A percentile compares a stretch with the other conserved stretches of the same genome.
Evolutionary conservation across 352 stramenopile genomes (phyloP).

Genomic region (Phytophthora lateralis): DNA sequence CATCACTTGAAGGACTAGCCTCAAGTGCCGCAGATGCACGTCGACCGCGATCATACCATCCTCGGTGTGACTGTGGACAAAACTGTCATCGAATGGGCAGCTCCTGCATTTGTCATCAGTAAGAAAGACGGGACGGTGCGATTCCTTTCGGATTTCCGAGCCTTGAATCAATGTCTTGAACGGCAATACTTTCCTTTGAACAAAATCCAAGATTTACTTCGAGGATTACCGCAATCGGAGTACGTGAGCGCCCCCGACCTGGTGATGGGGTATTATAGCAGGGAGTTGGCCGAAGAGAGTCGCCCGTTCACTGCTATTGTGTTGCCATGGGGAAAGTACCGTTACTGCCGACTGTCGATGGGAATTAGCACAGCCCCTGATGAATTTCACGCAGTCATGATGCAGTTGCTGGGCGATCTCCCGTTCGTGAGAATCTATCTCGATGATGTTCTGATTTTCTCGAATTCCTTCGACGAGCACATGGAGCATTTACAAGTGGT

Average conservation of each 20-base stretch:
- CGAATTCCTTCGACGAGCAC: conserved; percentile 1
- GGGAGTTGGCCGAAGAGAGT: conserved; percentile 6
- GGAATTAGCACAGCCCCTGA: conserved; percentile 11
- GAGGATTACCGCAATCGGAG: neutral
- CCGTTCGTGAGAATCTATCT: conserved; percentile 5
- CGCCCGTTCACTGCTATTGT: conserved; percentile 1
- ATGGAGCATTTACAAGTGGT: neutral
- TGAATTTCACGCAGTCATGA: conserved; percentile 19
- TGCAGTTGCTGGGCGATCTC: conserved; percentile 4
- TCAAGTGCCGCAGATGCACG: too few species aligned
- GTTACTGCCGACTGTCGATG: conserved; percentile 10
- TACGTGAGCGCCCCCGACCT: neutral
- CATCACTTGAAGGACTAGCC: too few species aligned
- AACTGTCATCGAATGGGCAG: too few species aligned
- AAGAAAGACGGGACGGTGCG: conserved; percentile 8
- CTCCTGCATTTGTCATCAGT: conserved; percentile 2
- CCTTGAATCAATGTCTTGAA: neutral
- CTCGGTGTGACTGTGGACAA: too few species aligned
- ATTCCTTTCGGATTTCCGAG: conserved; percentile 2
- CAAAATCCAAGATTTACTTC: neutral
- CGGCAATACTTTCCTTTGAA: neutral
- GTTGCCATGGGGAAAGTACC: conserved; percentile 11
- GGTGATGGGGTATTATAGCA: neutral
- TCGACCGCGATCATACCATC: too few species aligned
- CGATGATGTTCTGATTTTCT: neutral